Evolutionary conservation across 129 eudicot genomes (phyloP).

Genomic region (Ambrosia trifida): DNA sequence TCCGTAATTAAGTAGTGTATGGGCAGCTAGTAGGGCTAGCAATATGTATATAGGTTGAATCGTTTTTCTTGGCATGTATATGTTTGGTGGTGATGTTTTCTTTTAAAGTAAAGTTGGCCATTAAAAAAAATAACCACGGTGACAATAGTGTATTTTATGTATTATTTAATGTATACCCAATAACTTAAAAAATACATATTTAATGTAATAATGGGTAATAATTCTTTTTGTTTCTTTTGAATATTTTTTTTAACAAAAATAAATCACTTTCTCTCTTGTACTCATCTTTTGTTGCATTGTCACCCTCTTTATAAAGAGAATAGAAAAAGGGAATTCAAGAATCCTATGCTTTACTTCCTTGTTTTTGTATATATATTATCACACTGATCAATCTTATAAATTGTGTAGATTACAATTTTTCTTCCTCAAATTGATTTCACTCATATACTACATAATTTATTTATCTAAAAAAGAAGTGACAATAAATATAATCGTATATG

Average conservation of each 20-base stretch:
- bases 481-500: no score
- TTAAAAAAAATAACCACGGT: no score
- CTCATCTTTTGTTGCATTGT: conserved; percentile 27
- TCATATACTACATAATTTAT: no score
- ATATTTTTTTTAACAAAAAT: neutral
- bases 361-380: conserved; percentile 14
- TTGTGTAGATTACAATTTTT: neutral
- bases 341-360: conserved; percentile 40
- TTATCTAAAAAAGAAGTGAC: no score
- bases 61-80: no score
- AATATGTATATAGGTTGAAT: no score
- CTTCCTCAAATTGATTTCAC: neutral
- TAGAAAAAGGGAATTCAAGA: conserved; percentile 33
- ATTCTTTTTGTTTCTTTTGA: neutral
- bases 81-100: no score
- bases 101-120: no score
- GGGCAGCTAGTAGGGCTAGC: no score
- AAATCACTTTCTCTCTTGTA: conserved; percentile 28
- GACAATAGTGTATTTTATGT: neutral
- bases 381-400: conserved; percentile 1
- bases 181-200: neutral
- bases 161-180: neutral
- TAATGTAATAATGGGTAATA: neutral
- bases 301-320: conserved; percentile 31
- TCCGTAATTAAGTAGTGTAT: no score